Conservation (phyloP, 2,329 filamentous ascomycete species). For the Xylariaceae sp. region DNA sequence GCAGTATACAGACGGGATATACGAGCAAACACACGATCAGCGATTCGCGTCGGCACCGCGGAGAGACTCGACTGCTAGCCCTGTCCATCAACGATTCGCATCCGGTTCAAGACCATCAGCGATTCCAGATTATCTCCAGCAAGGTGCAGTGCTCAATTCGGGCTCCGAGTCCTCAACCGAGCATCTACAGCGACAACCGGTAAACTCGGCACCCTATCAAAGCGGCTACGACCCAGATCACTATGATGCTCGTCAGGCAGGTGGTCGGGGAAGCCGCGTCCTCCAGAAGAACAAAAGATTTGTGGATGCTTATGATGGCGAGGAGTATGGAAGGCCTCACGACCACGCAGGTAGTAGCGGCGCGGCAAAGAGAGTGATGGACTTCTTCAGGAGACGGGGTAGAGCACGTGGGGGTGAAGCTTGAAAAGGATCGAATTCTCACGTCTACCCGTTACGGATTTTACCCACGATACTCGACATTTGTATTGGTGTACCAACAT, state of each 20-base stretch:
- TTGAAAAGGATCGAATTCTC: constrained; percentile 8
- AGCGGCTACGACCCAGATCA: constrained; percentile 48
- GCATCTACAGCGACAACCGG: constrained; percentile 44
- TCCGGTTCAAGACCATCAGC: constrained; percentile 47
- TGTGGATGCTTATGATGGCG: constrained; percentile 82
- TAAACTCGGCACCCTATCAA: constrained; percentile 49
- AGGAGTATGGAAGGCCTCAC: constrained; percentile 58
- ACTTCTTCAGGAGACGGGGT: constrained; percentile 90
- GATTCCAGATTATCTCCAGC: constrained; percentile 51
- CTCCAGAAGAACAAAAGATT: constrained; percentile 89
- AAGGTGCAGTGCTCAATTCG: constrained; percentile 50
- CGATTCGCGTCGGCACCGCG: constrained; percentile 32
- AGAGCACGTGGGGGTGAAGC: constrained; percentile 68
- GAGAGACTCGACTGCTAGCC: constrained; percentile 35
- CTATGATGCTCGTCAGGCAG: constrained; percentile 44
- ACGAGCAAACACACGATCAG: constrained; percentile 40
- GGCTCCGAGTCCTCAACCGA: constrained; percentile 60
- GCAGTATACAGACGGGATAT: constrained; percentile 44
- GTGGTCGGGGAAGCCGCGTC: constrained; percentile 51
- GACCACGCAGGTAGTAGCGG: constrained; percentile 82
- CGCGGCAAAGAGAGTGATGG: constrained; percentile 92
- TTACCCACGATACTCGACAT: constrained; percentile 7
- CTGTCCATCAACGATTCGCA: constrained; percentile 46
- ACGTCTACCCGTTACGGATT: constrained; percentile 2
- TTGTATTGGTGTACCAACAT: constrained; percentile 6